phyloP scores from a whole-genome alignment of 2,329 filamentous ascomycete species.

The Fusarium ramigenum region DNA sequence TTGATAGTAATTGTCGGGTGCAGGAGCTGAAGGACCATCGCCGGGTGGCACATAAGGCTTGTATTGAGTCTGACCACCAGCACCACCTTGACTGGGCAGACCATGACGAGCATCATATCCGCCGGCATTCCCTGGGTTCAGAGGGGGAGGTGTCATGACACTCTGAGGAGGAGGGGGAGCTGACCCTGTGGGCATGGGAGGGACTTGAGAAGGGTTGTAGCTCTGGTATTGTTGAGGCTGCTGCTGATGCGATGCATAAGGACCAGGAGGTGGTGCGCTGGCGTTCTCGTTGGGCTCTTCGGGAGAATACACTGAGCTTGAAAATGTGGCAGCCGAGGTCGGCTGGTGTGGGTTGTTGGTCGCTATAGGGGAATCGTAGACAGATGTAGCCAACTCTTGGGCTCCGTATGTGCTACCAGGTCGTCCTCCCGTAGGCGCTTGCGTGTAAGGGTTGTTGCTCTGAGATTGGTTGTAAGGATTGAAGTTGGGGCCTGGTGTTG shows the following conservation, averaged over 20 bases:
- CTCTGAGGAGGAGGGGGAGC: conserved; percentile 44
- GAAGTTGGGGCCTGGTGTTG: conserved; percentile 58
- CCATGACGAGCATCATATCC: conserved; percentile 61
- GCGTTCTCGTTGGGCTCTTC: conserved; percentile 53
- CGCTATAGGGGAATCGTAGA: conserved; percentile 78
- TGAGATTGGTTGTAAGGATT: conserved; percentile 56
- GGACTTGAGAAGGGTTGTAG: conserved; percentile 53
- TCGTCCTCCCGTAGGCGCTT: conserved; percentile 57
- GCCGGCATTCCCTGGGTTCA: conserved; percentile 56
- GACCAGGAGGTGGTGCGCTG: conserved; percentile 43
- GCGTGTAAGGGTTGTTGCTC: conserved; percentile 52
- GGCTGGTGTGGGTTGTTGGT: conserved; percentile 54
- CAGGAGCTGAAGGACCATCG: conserved; percentile 59
- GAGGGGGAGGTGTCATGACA: conserved; percentile 53
- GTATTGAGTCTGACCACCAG: conserved; percentile 59
- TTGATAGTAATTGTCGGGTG: conserved; percentile 66
- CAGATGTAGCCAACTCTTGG: conserved; percentile 81
- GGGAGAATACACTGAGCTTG: conserved; percentile 58
- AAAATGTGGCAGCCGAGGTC: conserved; percentile 54
- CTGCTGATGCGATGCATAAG: conserved; percentile 45
- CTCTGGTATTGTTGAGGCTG: conserved; percentile 53
- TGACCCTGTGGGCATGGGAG: conserved; percentile 53
- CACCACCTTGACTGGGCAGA: conserved; percentile 57
- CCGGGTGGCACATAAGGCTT: conserved; percentile 67
- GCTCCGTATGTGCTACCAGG: conserved; percentile 76